A percentile compares a stretch with the other conserved stretches of the same genome.
phyloP scores from a whole-genome alignment of 1,284 basidiomycete species.

The Laetiporus sulphureus region DNA sequence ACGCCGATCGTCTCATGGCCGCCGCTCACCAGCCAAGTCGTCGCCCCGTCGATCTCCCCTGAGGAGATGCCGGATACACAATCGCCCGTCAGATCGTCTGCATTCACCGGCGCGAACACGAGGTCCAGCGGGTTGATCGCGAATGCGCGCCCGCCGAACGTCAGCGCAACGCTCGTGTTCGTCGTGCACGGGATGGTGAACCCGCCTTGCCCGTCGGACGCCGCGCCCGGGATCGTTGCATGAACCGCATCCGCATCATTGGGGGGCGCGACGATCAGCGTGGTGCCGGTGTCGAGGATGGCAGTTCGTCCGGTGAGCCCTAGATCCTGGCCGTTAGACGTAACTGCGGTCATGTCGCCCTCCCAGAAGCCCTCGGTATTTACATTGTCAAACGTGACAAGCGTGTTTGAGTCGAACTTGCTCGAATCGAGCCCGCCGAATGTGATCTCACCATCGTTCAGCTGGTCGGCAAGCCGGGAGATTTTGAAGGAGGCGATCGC shows the following conservation, averaged over 20 bases:
- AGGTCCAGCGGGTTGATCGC: conserved; percentile 66
- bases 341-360: conserved; percentile 50
- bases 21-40: conserved; percentile 73
- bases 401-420: conserved; percentile 54
- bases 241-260: conserved; percentile 56
- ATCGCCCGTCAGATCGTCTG: conserved; percentile 54
- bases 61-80: conserved; percentile 73
- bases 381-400: conserved; percentile 55
- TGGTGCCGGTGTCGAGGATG: conserved; percentile 78
- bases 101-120: conserved; percentile 59
- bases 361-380: conserved; percentile 75
- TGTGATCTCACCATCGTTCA: conserved; percentile 77
- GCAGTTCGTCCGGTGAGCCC: conserved; percentile 56
- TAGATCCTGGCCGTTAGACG: conserved; percentile 48
- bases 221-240: conserved; percentile 55
- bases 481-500: conserved; percentile 82
- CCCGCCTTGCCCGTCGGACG: conserved; percentile 53
- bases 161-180: conserved; percentile 55
- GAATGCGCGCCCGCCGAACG: conserved; percentile 60
- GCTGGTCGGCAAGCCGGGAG: conserved; percentile 62
- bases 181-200: conserved; percentile 80
- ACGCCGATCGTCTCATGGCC: too few species aligned
- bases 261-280: conserved; percentile 55
- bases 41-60: conserved; percentile 53
- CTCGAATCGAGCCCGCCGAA: conserved; percentile 74